Percentiles rank a stretch among this genome's conserved stretches.
phyloP scores from a whole-genome alignment of 1,284 basidiomycete species.

The Pascua sp. region DNA sequence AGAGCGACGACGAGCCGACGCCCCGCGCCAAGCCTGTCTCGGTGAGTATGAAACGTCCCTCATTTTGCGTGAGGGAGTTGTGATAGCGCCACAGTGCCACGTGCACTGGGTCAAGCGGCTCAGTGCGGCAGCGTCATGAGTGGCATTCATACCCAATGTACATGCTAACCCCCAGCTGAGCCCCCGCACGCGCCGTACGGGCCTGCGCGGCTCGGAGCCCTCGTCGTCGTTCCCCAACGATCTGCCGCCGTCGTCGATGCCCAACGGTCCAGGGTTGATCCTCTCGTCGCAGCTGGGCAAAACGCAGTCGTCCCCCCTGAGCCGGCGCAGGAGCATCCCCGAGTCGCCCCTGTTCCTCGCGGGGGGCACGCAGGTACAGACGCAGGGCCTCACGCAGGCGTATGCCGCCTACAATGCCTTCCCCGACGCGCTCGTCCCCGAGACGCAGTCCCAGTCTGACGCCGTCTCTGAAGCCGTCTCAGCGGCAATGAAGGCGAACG shows the following conservation, averaged over 20 bases:
- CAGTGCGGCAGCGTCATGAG: background rate
- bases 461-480: slow-evolving; percentile 1
- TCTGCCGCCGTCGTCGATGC: slow-evolving; percentile 4
- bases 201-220: too few relatives aligned
- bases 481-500: slow-evolving; percentile 2
- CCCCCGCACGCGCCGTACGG: too few relatives aligned
- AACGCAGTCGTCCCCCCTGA: slow-evolving; percentile 20
- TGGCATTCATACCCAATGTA: too few relatives aligned
- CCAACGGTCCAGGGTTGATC: background rate
- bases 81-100: background rate
- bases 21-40: background rate
- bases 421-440: slow-evolving; percentile 20
- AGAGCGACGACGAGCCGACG: slow-evolving; percentile 4
- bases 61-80: too few relatives aligned
- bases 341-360: slow-evolving; percentile 28
- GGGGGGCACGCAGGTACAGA: slow-evolving; percentile 23
- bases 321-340: background rate
- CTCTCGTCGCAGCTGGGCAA: background rate
- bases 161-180: too few relatives aligned
- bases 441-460: slow-evolving; percentile 13
- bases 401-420: slow-evolving; percentile 16
- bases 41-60: background rate
- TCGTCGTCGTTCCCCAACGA: background rate
- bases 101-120: background rate
- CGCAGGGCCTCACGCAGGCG: slow-evolving; percentile 21